Evolutionary conservation across 148 eudicot genomes (phyloP).

Genomic region (Rhododendron molle): DNA sequence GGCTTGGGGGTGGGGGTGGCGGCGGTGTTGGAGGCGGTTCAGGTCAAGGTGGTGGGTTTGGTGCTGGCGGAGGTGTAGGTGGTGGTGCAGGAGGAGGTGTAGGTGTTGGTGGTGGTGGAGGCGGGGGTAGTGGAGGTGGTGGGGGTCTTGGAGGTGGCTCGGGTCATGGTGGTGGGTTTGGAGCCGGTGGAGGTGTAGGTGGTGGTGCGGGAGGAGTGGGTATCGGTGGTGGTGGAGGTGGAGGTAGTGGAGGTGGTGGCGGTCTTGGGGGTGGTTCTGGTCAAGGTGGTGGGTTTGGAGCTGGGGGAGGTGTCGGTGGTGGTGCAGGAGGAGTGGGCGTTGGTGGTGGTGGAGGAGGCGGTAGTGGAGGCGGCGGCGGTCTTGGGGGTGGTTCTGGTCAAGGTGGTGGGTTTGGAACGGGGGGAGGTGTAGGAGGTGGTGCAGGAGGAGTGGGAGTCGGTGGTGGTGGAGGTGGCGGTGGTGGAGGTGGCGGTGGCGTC

Average conservation of each 20-base stretch:
- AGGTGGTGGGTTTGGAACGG: constrained; percentile 9
- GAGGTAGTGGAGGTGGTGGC: constrained; percentile 12
- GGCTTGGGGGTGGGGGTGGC: neutral
- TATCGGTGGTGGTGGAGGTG: neutral
- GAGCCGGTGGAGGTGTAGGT: constrained; percentile 4
- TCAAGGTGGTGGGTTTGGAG: constrained; percentile 10
- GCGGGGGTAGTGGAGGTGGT: neutral
- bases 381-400: constrained; percentile 12
- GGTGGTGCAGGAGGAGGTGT: constrained; percentile 8
- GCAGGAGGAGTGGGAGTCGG: constrained; percentile 9
- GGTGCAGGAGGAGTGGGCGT: neutral
- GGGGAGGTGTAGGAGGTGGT: constrained; percentile 10
- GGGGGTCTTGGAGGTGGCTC: neutral
- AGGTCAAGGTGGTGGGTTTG: constrained; percentile 15
- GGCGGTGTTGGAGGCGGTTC: neutral
- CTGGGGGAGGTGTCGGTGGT: constrained; percentile 13
- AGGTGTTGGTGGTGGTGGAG: neutral
- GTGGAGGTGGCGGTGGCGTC: neutral
- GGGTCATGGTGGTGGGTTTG: neutral
- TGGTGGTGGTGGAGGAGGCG: neutral
- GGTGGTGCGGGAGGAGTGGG: constrained; percentile 1
- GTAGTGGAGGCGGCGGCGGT: constrained; percentile 14
- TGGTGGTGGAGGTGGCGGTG: neutral
- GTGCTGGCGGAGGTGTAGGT: constrained; percentile 13
- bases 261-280: constrained; percentile 15